A percentile compares a stretch with the other conserved stretches of the same genome.
These are phyloP conservation scores for Hypoxylon sp. DNA, from an alignment of 2,329 filamentous ascomycete species.

Conservation along the genomic window DNA sequence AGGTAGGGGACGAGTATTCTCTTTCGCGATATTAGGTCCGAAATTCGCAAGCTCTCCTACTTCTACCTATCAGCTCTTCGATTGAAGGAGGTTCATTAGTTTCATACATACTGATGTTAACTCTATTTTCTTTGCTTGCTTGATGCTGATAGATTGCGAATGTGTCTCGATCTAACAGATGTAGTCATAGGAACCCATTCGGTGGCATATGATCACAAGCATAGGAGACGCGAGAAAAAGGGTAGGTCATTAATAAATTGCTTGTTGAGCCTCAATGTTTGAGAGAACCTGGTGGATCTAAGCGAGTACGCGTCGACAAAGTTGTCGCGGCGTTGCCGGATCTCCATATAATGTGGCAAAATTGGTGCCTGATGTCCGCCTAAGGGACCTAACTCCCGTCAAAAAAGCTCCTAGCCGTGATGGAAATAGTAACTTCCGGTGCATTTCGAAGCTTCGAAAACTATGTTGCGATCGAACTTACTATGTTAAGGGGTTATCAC, in stretches of 20 bases:
- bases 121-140: background rate
- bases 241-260: slow-evolving; percentile 1
- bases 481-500: slow-evolving; percentile 12
- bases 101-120: background rate
- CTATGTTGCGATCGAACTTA: background rate
- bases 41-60: slow-evolving; percentile 10
- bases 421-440: background rate
- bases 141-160: slow-evolving; percentile 8
- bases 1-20: slow-evolving; percentile 1
- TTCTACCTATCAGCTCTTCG: background rate
- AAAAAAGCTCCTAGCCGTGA: slow-evolving; percentile 6
- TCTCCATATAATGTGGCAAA: slow-evolving; percentile 2
- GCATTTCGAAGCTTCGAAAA: background rate
- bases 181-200: slow-evolving; percentile 23
- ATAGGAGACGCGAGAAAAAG: background rate
- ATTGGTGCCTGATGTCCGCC: slow-evolving; percentile 3
- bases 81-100: background rate
- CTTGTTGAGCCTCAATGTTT: slow-evolving; percentile 31
- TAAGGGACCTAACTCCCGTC: slow-evolving; percentile 13
- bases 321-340: background rate
- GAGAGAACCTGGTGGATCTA: slow-evolving; percentile 1
- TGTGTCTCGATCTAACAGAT: slow-evolving; percentile 2
- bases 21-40: background rate
- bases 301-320: background rate
- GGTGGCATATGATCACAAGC: slow-evolving; percentile 14